Evolutionary conservation across 495 filamentous ascomycete genomes (phyloP), one percentile per base, ranked within the genome.

Genomic region (Hyaloscypha bicolor): DNA sequence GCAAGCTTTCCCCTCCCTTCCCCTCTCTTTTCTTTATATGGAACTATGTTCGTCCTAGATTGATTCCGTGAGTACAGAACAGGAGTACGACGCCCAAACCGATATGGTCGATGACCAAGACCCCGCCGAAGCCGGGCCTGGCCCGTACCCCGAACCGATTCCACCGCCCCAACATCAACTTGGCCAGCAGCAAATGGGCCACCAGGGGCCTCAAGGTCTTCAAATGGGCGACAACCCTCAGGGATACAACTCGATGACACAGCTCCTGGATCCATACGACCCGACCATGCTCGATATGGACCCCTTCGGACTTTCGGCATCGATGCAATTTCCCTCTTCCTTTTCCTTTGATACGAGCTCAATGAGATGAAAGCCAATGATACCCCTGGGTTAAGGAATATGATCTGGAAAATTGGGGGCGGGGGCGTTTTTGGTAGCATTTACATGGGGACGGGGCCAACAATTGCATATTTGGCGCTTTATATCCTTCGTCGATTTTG

Each of bases 41-140:
- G 86, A 90, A 82, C 89, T 90, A 74, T 90, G 88, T 85, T 86
- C 85, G 88, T 92, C 89, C 90, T 91, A 92, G 87, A 81, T 81
- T 91, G 81, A 92, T 86, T 86, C 76, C 84, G 83, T 91, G 80
- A 84, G 78, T 88, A 85, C 86, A 99, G 95, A 98, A 83, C 94
- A 97, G 85, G 95, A 99, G 83, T 98, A 98, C 83, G 95, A 99
- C 79, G 93, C 95, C 63, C 91, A 95, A 83, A 88, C 91, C 74
- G 93, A 97, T 70, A 91, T 97, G 85, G 87, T 95, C 76, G 94
- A 98, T 76, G 94, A 97, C 37, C 75, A 86, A 70, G 88, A 90
- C 64, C 82, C 87, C 67, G 87, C 91, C 64, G 86, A 87, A n/a
- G 85, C 88, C 35, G 88, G 88, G 25, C 83, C 89, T 31, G 88